Percentiles rank a stretch among this genome's conserved stretches.
phyloP scores from a whole-genome alignment of 2,329 filamentous ascomycete genomes.

The Aspergillus candidus region DNA sequence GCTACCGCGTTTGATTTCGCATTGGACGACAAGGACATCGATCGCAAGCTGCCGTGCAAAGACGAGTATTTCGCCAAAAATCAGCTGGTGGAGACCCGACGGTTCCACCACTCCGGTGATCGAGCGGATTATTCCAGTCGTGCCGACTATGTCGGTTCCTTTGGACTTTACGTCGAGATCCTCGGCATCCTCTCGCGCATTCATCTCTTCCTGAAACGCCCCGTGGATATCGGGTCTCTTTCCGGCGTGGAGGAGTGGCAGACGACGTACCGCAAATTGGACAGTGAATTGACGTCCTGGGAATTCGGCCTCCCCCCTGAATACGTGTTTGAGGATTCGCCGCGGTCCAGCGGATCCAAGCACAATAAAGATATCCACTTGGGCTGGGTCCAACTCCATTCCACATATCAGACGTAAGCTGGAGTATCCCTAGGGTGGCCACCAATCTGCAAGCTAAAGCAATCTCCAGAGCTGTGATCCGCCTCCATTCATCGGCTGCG shows the following conservation, averaged over 20 bases:
- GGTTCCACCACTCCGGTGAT: constrained; percentile 58
- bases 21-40: constrained; percentile 81
- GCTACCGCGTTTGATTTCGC: constrained; percentile 90
- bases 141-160: constrained; percentile 76
- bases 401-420: constrained; percentile 74
- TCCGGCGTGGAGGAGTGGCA: constrained; percentile 89
- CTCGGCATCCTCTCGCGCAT: constrained; percentile 81
- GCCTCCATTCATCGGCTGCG: constrained; percentile 83
- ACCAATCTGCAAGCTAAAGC: constrained; percentile 15
- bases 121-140: constrained; percentile 59
- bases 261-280: constrained; percentile 75
- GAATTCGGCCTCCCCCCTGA: constrained; percentile 76
- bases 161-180: constrained; percentile 86
- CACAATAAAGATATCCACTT: constrained; percentile 67
- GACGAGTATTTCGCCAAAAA: constrained; percentile 83
- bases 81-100: constrained; percentile 73
- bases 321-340: constrained; percentile 67
- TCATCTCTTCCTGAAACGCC: constrained; percentile 80
- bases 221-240: constrained; percentile 78
- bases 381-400: constrained; percentile 85
- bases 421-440: too few species aligned
- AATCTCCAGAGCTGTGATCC: constrained; percentile 71
- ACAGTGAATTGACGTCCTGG: constrained; percentile 73
- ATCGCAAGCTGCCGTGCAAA: constrained; percentile 76
- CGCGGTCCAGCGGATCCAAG: constrained; percentile 62